Conservation (phyloP, 1,139 yeast genomes). For the Kazachstania sp. region DNA sequence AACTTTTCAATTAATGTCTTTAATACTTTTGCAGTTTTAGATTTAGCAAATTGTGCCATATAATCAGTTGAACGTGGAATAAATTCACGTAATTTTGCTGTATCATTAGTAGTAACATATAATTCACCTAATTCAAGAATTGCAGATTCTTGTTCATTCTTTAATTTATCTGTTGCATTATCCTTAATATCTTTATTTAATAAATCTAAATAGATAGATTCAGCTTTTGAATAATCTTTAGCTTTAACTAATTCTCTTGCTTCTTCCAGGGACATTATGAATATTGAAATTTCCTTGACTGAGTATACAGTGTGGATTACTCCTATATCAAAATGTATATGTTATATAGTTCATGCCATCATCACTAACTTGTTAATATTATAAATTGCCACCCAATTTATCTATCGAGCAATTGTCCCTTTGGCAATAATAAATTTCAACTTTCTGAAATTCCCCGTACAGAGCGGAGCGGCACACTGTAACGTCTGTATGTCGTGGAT, state of each 20-base stretch:
- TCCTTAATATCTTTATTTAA: slow-evolving; percentile 22
- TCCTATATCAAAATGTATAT: too few species aligned
- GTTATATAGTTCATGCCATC: too few species aligned
- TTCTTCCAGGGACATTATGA: slow-evolving; percentile 35
- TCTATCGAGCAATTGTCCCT: too few species aligned
- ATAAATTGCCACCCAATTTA: too few species aligned
- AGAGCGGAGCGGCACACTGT: too few species aligned
- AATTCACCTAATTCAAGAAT: slow-evolving; percentile 56
- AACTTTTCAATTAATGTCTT: slow-evolving; percentile 69
- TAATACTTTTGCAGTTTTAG: slow-evolving; percentile 87
- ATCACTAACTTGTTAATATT: too few species aligned
- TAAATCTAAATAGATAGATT: slow-evolving; percentile 37
- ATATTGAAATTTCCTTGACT: background rate
- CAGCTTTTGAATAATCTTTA: slow-evolving; percentile 49
- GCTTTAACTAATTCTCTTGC: slow-evolving; percentile 51
- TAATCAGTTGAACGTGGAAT: slow-evolving; percentile 62
- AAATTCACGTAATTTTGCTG: slow-evolving; percentile 48
- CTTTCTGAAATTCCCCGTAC: too few species aligned
- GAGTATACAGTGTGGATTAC: too few species aligned
- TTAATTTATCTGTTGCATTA: slow-evolving; percentile 31
- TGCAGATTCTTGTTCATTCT: slow-evolving; percentile 51
- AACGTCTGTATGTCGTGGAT: too few species aligned
- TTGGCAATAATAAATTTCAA: too few species aligned
- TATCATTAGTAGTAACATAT: slow-evolving; percentile 40
- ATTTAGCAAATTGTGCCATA: slow-evolving; percentile 73